Percentiles rank a stretch among this genome's conserved stretches.
phyloP scores from a whole-genome alignment of 208 protist species.

The Balamuthia mandrillaris region DNA sequence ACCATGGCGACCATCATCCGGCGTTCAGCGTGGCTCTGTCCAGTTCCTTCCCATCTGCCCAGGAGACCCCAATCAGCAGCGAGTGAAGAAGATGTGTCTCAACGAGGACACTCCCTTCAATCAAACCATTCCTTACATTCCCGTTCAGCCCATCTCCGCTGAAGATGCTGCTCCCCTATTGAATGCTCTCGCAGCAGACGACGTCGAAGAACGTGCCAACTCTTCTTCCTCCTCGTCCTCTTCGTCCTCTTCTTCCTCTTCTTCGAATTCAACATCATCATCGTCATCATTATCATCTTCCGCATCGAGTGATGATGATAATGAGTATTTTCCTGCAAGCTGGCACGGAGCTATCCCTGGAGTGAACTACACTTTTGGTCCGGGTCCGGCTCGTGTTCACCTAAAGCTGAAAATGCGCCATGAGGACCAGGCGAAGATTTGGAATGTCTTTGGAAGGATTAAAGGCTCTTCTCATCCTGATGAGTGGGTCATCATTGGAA shows the following conservation, averaged over 20 bases:
- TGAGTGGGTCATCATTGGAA: neutral
- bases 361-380: neutral
- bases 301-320: neutral
- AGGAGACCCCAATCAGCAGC: neutral
- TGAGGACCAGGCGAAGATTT: neutral
- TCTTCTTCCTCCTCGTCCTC: neutral
- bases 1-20: slow-evolving; percentile 3
- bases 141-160: neutral
- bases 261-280: neutral
- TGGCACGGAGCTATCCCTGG: neutral
- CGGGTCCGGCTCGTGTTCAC: neutral
- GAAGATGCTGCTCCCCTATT: neutral
- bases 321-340: neutral
- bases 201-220: neutral
- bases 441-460: neutral
- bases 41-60: slow-evolving; percentile 41
- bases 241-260: neutral
- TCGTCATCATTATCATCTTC: neutral
- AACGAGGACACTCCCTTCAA: slow-evolving; percentile 2
- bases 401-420: neutral
- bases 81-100: neutral
- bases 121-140: neutral
- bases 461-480: neutral
- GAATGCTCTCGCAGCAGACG: neutral
- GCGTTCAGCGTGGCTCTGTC: slow-evolving; percentile 37